These are phyloP conservation scores for Ormosia emarginata DNA, from an alignment of 306 rosid species.

Conservation along the genomic window DNA sequence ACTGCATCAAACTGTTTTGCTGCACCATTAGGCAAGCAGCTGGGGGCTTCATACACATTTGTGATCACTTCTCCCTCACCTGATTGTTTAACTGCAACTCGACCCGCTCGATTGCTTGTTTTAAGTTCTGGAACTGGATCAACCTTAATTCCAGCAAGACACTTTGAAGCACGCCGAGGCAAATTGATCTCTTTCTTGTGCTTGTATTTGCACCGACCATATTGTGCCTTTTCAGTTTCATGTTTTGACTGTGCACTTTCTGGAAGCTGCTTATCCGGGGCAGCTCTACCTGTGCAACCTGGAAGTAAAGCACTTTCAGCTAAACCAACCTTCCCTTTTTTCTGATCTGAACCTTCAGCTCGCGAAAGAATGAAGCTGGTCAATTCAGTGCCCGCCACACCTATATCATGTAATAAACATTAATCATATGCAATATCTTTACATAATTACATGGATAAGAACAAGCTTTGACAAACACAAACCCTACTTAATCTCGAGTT, in stretches of 20 bases:
- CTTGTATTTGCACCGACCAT: conserved; percentile 24
- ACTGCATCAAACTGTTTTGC: conserved; percentile 14
- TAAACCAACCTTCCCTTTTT: conserved; percentile 27
- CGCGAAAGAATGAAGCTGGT: conserved; percentile 23
- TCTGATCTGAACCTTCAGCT: conserved; percentile 31
- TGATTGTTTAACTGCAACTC: conserved; percentile 34
- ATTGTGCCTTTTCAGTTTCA: conserved; percentile 29
- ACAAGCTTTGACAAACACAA: neutral
- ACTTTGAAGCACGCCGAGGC: conserved; percentile 84
- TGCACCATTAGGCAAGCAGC: conserved; percentile 6
- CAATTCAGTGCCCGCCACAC: conserved; percentile 6
- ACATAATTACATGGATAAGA: neutral
- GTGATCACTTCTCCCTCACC: conserved; percentile 18
- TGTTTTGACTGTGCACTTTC: conserved; percentile 22
- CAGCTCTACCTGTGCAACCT: conserved; percentile 6
- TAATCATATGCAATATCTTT: conserved; percentile 26
- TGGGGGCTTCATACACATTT: conserved; percentile 25
- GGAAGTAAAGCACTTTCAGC: conserved; percentile 25
- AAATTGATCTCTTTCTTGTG: conserved; percentile 43
- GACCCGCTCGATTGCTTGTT: conserved; percentile 38
- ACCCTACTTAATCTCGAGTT: neutral
- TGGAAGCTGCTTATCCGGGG: conserved; percentile 21
- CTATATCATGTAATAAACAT: conserved; percentile 23
- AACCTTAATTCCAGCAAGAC: conserved; percentile 78
- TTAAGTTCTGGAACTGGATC: conserved; percentile 57